Evolutionary conservation across 23 red algal species (phyloP), one percentile per base, ranked within the genome.

Genomic region (Gracilariopsis chorda): DNA sequence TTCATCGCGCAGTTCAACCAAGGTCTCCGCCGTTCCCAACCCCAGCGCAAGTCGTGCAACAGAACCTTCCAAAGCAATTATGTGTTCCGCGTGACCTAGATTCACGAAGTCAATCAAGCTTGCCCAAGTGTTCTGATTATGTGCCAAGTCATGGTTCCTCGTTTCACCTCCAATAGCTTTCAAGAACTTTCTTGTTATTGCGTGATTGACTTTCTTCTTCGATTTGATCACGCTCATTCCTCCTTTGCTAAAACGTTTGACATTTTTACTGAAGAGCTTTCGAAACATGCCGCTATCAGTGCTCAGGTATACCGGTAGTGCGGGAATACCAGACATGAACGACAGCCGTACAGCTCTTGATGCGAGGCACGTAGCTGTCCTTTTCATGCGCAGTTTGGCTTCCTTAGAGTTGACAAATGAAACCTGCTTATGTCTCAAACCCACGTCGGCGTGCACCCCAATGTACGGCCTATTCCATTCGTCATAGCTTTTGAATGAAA

Each of bases 1-100:
- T 1, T 84, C 80, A 46, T 84, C 65, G 7, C 80, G 53, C 14
- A 84, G 27, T 57, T 84, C 80, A n/a, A 45, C 65, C 80, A 84
- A 68, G 7, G 59, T 67, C 41, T 46, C 48, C 5, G 80, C 80
- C 6, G 47, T 67, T 47, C 80, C 80, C 29, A 84, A 34, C 1
- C 45, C 53, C 46, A 25, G 53, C 3, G 80, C 80, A 24, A 84
- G n/a, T 4, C 80, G 80, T 2, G 80, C 41, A 48, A 84, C 62
- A n/a, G 80, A 84, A 34, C 80, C 65, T n/a, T 84, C 62, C 33
- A 84, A 56, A 17, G 80, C 51, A 17, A 84, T 12, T 1, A 84
- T 68, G 24, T 84, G 80, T 69, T 84, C 80, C 17, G 57, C 53
- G 36, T 84, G 80, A 65, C 80, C 80, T 13, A 84, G 25, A 52